Percentiles rank a stretch among this genome's conserved stretches.
These are phyloP conservation scores for Pilaira anomala DNA, from an alignment of 192 early-diverging fungal genomes.

Conservation along the genomic window DNA sequence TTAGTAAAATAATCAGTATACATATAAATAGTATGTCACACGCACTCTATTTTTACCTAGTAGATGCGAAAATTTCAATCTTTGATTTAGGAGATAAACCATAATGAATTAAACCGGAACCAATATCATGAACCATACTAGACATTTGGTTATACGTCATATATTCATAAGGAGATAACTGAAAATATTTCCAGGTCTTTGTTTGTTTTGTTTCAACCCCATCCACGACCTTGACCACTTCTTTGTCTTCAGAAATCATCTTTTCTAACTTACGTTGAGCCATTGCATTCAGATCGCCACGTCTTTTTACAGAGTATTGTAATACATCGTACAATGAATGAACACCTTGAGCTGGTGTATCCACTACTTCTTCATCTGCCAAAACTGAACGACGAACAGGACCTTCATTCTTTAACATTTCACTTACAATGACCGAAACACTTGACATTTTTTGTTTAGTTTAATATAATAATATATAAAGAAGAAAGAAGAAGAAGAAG, in stretches of 20 bases:
- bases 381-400: constrained; percentile 46
- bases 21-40: background rate
- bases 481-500: background rate
- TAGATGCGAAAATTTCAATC: constrained; percentile 67
- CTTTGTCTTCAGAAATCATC: constrained; percentile 71
- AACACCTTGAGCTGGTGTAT: constrained; percentile 45
- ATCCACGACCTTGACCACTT: constrained; percentile 55
- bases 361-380: constrained; percentile 45
- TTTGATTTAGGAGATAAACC: constrained; percentile 47
- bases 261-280: constrained; percentile 65
- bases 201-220: constrained; percentile 57
- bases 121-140: constrained; percentile 50
- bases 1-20: background rate
- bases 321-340: constrained; percentile 72
- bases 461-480: background rate
- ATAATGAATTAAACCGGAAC: constrained; percentile 69
- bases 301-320: constrained; percentile 48
- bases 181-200: constrained; percentile 81
- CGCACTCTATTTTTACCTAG: constrained; percentile 51
- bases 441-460: background rate
- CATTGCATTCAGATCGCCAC: constrained; percentile 57
- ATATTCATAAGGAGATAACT: constrained; percentile 76
- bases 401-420: constrained; percentile 24
- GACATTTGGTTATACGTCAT: constrained; percentile 69
- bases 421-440: too few relatives aligned